Conservation (phyloP, 2,329 filamentous ascomycete species). For the Dothidotthia symphoricarpi region DNA sequence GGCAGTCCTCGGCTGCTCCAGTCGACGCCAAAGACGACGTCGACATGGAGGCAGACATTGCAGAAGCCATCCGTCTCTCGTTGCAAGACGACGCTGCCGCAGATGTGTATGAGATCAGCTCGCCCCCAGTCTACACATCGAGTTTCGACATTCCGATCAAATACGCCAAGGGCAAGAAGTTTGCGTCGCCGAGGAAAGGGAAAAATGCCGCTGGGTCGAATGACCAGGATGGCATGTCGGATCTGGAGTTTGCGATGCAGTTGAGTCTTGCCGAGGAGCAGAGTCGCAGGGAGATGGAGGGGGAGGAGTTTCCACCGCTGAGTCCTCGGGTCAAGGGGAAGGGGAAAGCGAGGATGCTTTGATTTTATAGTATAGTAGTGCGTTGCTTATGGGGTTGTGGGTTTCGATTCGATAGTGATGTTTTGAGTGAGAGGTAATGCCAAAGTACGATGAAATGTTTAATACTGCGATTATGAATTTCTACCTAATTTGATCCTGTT, state of each 20-base stretch:
- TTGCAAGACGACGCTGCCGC: constrained; percentile 31
- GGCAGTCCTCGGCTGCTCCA: constrained; percentile 21
- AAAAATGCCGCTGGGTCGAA: constrained; percentile 38
- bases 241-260: constrained; percentile 62
- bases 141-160: constrained; percentile 49
- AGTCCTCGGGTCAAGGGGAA: constrained; percentile 29
- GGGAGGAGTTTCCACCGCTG: constrained; percentile 32
- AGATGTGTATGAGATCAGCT: constrained; percentile 8
- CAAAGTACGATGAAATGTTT: too few species aligned
- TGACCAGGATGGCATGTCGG: constrained; percentile 48
- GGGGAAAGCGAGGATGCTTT: constrained; percentile 25
- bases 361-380: constrained; percentile 8
- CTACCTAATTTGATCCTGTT: too few species aligned
- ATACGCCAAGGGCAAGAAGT: constrained; percentile 43
- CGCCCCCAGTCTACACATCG: constrained; percentile 11
- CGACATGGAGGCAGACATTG: constrained; percentile 58
- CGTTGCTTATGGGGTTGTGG: background rate
- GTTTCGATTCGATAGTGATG: background rate
- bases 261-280: constrained; percentile 61
- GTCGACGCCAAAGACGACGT: constrained; percentile 41
- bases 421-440: too few species aligned
- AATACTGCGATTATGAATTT: too few species aligned
- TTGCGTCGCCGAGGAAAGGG: constrained; percentile 22
- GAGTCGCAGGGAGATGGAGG: constrained; percentile 43
- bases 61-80: constrained; percentile 61